These are phyloP conservation scores for Lupinus albus DNA, from an alignment of 306 rosid genomes.

Conservation along the genomic window DNA sequence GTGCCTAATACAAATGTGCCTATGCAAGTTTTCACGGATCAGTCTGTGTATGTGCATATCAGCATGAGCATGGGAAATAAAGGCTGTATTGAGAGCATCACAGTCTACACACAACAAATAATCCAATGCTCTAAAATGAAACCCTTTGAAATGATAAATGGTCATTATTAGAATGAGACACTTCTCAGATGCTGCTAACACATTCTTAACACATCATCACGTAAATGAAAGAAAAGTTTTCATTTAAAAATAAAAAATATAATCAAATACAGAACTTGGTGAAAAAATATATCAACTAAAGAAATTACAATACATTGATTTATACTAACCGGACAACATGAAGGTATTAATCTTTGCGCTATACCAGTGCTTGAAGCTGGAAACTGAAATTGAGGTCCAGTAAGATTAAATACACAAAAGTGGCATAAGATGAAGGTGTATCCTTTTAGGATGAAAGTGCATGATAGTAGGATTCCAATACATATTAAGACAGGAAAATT, in stretches of 20 bases:
- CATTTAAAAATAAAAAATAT: not conserved
- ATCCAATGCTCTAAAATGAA: not conserved
- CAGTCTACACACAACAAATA: not conserved
- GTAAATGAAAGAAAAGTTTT: not conserved
- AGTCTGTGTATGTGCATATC: too few species aligned
- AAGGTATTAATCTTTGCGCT: conserved; percentile 66
- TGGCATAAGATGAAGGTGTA: conserved; percentile 29
- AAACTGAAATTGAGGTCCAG: conserved; percentile 55
- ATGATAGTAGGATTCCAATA: conserved; percentile 22
- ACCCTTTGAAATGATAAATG: not conserved
- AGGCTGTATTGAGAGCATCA: too few species aligned
- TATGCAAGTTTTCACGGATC: too few species aligned
- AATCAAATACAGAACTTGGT: conserved; percentile 1
- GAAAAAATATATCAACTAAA: conserved; percentile 1
- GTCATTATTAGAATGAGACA: conserved; percentile 16
- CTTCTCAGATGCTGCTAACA: conserved; percentile 21
- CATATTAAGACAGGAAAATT: conserved; percentile 9
- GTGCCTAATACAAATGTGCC: too few species aligned
- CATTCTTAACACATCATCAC: not conserved
- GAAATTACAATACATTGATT: conserved; percentile 22
- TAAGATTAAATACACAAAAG: conserved; percentile 40
- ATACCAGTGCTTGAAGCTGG: conserved; percentile 65
- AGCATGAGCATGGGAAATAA: too few species aligned
- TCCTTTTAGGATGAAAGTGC: conserved; percentile 27
- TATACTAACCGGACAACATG: conserved; percentile 82